These are phyloP conservation scores for Xylariomycetidae sp. DNA, from an alignment of 2,329 filamentous ascomycete species.

Conservation along the genomic window DNA sequence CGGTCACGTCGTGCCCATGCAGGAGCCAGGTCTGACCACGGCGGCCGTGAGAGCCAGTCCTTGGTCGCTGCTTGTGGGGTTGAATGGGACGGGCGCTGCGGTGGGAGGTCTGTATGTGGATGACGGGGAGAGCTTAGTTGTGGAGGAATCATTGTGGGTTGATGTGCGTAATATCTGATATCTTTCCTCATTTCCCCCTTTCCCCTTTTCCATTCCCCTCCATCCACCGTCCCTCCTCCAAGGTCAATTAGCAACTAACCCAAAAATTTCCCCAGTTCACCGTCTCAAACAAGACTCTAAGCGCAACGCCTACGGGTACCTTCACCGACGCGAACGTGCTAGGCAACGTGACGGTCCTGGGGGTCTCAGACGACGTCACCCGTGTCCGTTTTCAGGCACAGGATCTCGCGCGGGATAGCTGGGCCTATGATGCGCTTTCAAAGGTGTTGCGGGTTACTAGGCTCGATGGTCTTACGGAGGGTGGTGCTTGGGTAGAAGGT, in stretches of 20 bases:
- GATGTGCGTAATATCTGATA: slow-evolving; percentile 34
- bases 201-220: neutral
- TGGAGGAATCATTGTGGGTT: slow-evolving; percentile 51
- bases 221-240: neutral
- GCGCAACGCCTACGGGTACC: slow-evolving; percentile 42
- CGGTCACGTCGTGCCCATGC: slow-evolving; percentile 61
- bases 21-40: slow-evolving; percentile 66
- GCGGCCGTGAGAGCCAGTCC: slow-evolving; percentile 55
- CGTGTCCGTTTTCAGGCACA: too few relatives aligned
- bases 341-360: slow-evolving; percentile 59
- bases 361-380: too few relatives aligned
- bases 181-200: neutral
- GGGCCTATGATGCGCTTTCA: too few relatives aligned
- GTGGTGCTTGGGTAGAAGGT: too few relatives aligned
- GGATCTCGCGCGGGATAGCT: too few relatives aligned
- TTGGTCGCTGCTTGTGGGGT: slow-evolving; percentile 63
- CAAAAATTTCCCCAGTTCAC: slow-evolving; percentile 31
- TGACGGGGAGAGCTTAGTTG: slow-evolving; percentile 64
- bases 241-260: slow-evolving; percentile 3
- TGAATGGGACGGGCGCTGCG: slow-evolving; percentile 51
- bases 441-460: too few relatives aligned
- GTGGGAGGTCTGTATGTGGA: slow-evolving; percentile 65
- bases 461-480: too few relatives aligned
- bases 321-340: slow-evolving; percentile 55
- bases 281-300: slow-evolving; percentile 38